A percentile compares a stretch with the other conserved stretches of the same genome.
Conservation (phyloP, 1,139 yeast species). For the Meyerozyma athensensis region DNA sequence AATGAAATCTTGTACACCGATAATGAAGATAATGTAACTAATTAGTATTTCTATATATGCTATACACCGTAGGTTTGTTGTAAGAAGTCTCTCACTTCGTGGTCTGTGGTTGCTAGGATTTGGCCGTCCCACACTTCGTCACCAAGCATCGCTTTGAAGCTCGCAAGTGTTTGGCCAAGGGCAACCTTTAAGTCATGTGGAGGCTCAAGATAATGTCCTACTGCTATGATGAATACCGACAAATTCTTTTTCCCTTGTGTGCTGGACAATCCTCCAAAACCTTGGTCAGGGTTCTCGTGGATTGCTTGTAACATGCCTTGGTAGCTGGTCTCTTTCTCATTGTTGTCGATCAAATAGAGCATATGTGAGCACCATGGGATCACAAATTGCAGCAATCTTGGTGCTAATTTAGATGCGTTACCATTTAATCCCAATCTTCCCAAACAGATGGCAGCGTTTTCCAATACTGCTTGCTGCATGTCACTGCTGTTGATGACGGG, state of each 20-base stretch:
- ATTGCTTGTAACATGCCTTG: slow-evolving; percentile 69
- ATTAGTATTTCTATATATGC: slow-evolving; percentile 2
- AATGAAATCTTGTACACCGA: slow-evolving; percentile 57
- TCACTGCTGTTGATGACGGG: slow-evolving; percentile 59
- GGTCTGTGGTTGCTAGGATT: slow-evolving; percentile 29
- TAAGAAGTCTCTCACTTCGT: slow-evolving; percentile 23
- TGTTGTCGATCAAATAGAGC: slow-evolving; percentile 62
- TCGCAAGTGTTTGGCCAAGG: slow-evolving; percentile 41
- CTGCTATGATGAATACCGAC: slow-evolving; percentile 55
- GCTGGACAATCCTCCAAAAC: slow-evolving; percentile 47
- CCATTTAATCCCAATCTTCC: slow-evolving; percentile 79
- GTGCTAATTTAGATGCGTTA: slow-evolving; percentile 52
- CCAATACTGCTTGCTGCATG: slow-evolving; percentile 62
- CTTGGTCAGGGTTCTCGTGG: slow-evolving; percentile 58
- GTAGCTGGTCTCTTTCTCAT: slow-evolving; percentile 77
- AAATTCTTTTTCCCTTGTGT: slow-evolving; percentile 46
- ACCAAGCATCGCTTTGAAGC: slow-evolving; percentile 49
- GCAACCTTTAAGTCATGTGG: slow-evolving; percentile 38
- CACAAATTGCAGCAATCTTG: slow-evolving; percentile 54
- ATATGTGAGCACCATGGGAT: slow-evolving; percentile 65
- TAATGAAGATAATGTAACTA: slow-evolving; percentile 9
- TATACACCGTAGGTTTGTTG: slow-evolving; percentile 21
- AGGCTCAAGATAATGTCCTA: slow-evolving; percentile 57
- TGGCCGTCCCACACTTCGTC: slow-evolving; percentile 31
- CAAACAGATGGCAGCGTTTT: slow-evolving; percentile 86